Percentiles rank a stretch among this genome's conserved stretches.
These are phyloP conservation scores for Alisma plantagoaquatica DNA, from an alignment of 106 monocot species.

Conservation along the genomic window DNA sequence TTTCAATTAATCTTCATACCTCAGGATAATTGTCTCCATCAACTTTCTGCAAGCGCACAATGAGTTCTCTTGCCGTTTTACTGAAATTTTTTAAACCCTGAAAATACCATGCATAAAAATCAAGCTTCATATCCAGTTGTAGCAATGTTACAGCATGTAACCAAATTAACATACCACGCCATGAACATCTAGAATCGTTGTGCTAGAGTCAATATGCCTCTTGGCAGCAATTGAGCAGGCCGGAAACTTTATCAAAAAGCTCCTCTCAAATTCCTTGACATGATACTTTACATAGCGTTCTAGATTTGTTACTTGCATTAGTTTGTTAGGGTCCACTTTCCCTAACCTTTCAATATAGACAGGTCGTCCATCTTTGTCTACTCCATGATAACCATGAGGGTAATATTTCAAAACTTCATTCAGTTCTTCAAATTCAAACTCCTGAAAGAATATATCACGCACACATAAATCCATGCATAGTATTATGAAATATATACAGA, in stretches of 20 bases:
- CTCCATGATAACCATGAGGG: conserved; percentile 79
- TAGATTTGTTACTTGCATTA: conserved; percentile 70
- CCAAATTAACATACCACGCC: conserved; percentile 62
- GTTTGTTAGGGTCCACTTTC: conserved; percentile 57
- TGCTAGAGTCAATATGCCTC: conserved; percentile 70
- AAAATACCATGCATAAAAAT: too few relatives aligned
- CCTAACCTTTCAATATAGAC: conserved; percentile 73
- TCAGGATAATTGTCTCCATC: conserved; percentile 85
- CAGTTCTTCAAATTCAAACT: conserved; percentile 53
- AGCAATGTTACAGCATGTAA: too few relatives aligned
- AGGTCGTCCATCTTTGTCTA: conserved; percentile 79
- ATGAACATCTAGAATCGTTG: conserved; percentile 78
- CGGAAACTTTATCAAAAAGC: conserved; percentile 57
- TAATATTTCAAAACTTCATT: conserved; percentile 56
- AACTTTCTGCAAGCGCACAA: conserved; percentile 61
- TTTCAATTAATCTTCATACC: conserved; percentile 22
- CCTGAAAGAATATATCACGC: conserved; percentile 21
- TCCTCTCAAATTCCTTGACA: conserved; percentile 71
- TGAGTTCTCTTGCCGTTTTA: conserved; percentile 74
- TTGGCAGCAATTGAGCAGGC: conserved; percentile 80
- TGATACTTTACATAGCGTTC: conserved; percentile 70
- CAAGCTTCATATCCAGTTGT: too few relatives aligned
- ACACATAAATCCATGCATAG: too few relatives aligned
- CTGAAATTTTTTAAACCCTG: conserved; percentile 81
- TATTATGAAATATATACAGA: neutral